Evolutionary conservation across 2,329 filamentous ascomycete genomes (phyloP).

Genomic region (Xylariaceae sp.): DNA sequence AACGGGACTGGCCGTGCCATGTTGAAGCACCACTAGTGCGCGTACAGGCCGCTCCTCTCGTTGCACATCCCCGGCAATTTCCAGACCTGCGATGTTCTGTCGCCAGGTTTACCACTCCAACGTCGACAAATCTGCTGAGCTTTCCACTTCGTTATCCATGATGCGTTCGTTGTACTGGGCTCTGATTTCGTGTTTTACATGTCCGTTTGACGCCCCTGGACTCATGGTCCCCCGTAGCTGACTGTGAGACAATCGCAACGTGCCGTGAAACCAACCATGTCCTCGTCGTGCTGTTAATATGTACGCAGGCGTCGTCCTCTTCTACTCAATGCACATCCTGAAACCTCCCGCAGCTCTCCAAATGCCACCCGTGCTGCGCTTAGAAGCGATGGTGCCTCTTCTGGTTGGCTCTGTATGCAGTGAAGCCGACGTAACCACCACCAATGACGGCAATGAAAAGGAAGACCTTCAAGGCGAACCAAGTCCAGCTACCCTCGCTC

Average conservation of each 20-base stretch:
- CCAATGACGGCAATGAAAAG: slow-evolving; percentile 65
- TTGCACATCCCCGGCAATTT: background rate
- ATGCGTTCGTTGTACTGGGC: slow-evolving; percentile 21
- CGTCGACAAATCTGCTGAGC: background rate
- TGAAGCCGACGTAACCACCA: slow-evolving; percentile 81
- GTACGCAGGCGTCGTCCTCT: slow-evolving; percentile 19
- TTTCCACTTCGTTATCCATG: slow-evolving; percentile 17
- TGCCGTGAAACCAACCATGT: slow-evolving; percentile 13
- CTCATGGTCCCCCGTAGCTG: slow-evolving; percentile 18
- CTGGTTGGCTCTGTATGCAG: slow-evolving; percentile 67
- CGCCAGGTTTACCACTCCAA: background rate
- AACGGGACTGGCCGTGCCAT: background rate
- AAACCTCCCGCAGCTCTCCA: background rate
- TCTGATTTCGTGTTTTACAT: slow-evolving; percentile 28
- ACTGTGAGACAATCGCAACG: slow-evolving; percentile 19
- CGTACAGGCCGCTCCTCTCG: background rate
- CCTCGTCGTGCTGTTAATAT: slow-evolving; percentile 23
- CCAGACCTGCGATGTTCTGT: background rate
- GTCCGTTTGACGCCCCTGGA: slow-evolving; percentile 23
- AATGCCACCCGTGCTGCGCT: slow-evolving; percentile 6
- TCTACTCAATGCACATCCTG: slow-evolving; percentile 9
- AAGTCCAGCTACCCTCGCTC: slow-evolving; percentile 50
- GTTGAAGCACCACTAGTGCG: background rate
- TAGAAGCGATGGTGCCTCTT: slow-evolving; percentile 56
- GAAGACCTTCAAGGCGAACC: slow-evolving; percentile 74